Evolutionary conservation across 2,329 filamentous ascomycete species (phyloP).

Genomic region (Ceratocystis smalleyi): DNA sequence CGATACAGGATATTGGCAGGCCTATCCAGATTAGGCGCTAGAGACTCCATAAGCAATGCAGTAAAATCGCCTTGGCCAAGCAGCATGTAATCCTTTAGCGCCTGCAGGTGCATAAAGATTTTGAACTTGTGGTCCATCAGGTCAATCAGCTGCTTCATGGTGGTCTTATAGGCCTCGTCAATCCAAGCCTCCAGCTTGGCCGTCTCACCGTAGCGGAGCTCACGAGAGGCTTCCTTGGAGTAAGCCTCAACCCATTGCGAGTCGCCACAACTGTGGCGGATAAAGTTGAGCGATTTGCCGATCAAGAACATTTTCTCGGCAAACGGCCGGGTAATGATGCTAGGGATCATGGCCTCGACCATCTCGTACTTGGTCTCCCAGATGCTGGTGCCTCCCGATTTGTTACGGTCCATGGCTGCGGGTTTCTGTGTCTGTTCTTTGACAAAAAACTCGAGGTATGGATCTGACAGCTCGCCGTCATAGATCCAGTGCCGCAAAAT

Average conservation of each 20-base stretch:
- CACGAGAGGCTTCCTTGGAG: constrained; percentile 81
- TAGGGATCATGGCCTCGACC: constrained; percentile 49
- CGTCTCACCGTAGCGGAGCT: constrained; percentile 83
- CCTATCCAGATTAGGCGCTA: constrained; percentile 80
- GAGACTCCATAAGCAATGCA: constrained; percentile 86
- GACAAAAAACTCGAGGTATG: constrained; percentile 90
- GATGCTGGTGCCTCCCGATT: constrained; percentile 59
- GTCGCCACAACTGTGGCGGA: constrained; percentile 86
- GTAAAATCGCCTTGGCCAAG: constrained; percentile 96
- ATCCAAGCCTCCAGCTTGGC: constrained; percentile 84
- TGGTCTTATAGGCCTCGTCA: constrained; percentile 92
- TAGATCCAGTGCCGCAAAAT: constrained; percentile 97
- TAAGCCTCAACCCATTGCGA: constrained; percentile 92
- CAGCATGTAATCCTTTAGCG: constrained; percentile 85
- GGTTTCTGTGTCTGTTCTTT: constrained; percentile 44
- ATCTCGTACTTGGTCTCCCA: constrained; percentile 62
- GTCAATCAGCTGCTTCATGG: constrained; percentile 85
- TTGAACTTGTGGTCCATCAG: constrained; percentile 94
- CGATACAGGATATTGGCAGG: constrained; percentile 95
- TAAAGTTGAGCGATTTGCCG: constrained; percentile 95
- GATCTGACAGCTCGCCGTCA: constrained; percentile 92
- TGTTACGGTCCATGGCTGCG: constrained; percentile 29
- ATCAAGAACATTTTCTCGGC: constrained; percentile 94
- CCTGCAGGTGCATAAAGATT: constrained; percentile 78
- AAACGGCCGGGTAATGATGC: constrained; percentile 84